phyloP scores from a whole-genome alignment of 768 basidiomycete genomes.

The Termitomyces bulborhizus region DNA sequence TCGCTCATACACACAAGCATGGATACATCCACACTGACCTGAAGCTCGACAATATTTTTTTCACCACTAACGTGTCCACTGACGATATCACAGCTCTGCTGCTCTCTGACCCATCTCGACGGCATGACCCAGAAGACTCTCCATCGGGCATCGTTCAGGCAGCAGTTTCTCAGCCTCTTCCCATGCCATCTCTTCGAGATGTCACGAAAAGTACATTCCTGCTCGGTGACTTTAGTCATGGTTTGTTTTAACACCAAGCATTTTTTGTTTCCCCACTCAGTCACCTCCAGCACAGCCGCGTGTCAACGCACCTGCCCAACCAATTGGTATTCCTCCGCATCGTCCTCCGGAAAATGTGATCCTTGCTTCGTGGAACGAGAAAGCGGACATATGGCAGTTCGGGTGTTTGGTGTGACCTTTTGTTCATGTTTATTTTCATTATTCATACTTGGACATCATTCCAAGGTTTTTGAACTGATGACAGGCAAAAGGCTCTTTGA shows the following conservation, averaged over 20 bases:
- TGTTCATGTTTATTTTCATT: background rate
- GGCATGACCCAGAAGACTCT: background rate
- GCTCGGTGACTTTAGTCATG: background rate
- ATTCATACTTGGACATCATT: background rate
- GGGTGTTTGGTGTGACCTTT: background rate
- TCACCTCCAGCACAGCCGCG: background rate
- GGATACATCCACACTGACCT: background rate
- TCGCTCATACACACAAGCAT: background rate
- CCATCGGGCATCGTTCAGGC: background rate
- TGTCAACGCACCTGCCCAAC: background rate
- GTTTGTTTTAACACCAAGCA: background rate
- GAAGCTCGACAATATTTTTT: background rate
- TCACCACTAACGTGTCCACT: background rate
- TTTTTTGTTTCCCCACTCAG: background rate
- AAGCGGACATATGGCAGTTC: background rate
- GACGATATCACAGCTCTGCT: background rate
- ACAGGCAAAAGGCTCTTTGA: background rate
- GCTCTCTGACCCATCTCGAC: background rate
- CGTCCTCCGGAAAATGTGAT: background rate
- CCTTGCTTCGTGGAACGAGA: background rate
- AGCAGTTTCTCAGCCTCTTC: background rate
- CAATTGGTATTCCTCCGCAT: background rate
- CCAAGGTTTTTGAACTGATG: background rate
- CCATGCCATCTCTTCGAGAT: background rate
- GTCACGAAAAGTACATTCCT: background rate